Evolutionary conservation across 2,329 filamentous ascomycete genomes (phyloP), one percentile per base, ranked within the genome.

Genomic region (Verticillium nubilum): DNA sequence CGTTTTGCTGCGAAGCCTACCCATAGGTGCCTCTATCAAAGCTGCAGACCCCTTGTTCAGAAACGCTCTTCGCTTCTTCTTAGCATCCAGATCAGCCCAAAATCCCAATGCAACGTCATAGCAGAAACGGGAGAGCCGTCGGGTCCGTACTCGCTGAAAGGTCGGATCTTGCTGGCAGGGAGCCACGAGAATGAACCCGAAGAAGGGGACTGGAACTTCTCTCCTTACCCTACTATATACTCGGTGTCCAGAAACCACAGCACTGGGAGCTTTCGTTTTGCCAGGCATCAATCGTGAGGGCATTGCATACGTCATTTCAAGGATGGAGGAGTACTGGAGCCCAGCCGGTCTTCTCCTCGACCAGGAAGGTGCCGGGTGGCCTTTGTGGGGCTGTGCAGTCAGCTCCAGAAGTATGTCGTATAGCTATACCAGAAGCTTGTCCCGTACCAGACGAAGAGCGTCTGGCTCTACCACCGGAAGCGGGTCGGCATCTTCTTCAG

Each of bases 381-480:
- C 1, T 17, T 31, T 4, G 5, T 25, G 5, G 27, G 57, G 23
- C 19, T 70, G 23, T 61, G 60, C 56, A 17, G 2, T 35, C 42
- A 69, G 47, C 57, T 70, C 23, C 60, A 72, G 52, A 59, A 64
- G 7, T 57, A 54, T 6, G 65, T 78, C n/a, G 27, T 71, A 28
- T 47, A 69, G 28, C 71, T 78, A 26, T 78, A 78, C 62, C 66
- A 71, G 58, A 67, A 65, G 57, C 67, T 79, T 28, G 69, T 78
- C n/a, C 35, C 63, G 2, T 78, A 75, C 62, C 69, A 74, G 63
- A 76, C 78, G 58, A 75, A 73, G 64, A 78, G 73, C 58, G 65
- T 75, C 52, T 73, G 66, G 57, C 69, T 65, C 5, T 77, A 72
- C 64, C 23, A 73, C 61, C 67, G 68, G 12, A 67, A 71, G 28